Conservation (phyloP, 768 basidiomycete species). For the Amanita thiersii region DNA sequence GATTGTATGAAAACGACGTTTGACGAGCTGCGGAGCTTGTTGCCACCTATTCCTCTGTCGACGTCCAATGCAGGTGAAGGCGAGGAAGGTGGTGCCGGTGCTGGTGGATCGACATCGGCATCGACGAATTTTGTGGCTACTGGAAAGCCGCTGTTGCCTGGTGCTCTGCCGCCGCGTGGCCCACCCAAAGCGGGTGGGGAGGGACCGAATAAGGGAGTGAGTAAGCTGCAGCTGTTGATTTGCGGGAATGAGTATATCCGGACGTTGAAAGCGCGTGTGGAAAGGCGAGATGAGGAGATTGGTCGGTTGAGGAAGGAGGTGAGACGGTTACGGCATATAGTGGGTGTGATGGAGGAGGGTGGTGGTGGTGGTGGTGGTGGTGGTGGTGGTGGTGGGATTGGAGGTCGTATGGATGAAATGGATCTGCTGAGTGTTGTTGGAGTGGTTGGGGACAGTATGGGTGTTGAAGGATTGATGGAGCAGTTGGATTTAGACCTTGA, state of each 20-base stretch:
- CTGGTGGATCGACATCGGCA: constrained; percentile 9
- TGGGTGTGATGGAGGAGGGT: constrained; percentile 22
- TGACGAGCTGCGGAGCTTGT: constrained; percentile 71
- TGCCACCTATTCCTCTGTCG: constrained; percentile 85
- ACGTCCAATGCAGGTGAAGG: constrained; percentile 40
- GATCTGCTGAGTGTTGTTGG: background rate
- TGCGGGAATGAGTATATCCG: constrained; percentile 88
- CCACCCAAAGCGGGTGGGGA: constrained; percentile 80
- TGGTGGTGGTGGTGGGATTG: background rate
- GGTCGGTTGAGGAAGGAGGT: constrained; percentile 59
- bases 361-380: constrained; percentile 1
- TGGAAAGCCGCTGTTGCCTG: constrained; percentile 74
- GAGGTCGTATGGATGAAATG: background rate
- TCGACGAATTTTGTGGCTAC: constrained; percentile 18
- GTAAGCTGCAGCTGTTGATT: constrained; percentile 85
- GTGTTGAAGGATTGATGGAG: constrained; percentile 4
- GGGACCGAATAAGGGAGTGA: constrained; percentile 92
- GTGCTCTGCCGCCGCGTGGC: constrained; percentile 82
- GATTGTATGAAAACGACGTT: constrained; percentile 95
- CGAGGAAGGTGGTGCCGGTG: constrained; percentile 15
- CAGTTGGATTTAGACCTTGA: constrained; percentile 7
- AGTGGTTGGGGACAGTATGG: background rate
- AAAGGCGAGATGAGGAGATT: constrained; percentile 78
- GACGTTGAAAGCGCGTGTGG: constrained; percentile 66
- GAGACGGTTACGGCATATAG: constrained; percentile 38